These are phyloP conservation scores for Pterocarpus santalinus DNA, from an alignment of 306 rosid genomes.

Conservation along the genomic window DNA sequence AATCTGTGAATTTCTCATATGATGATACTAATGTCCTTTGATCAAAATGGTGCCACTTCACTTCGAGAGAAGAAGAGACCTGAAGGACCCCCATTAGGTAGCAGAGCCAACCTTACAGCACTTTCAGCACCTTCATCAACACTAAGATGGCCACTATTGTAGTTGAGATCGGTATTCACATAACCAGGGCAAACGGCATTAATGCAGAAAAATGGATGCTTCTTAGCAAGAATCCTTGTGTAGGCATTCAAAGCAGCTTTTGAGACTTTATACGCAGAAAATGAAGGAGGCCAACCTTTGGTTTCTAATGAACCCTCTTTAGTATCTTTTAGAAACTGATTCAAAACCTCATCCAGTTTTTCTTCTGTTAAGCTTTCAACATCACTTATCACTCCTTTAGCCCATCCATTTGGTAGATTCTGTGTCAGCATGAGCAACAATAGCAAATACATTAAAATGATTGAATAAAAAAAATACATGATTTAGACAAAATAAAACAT, in stretches of 20 bases:
- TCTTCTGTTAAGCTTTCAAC: constrained; percentile 47
- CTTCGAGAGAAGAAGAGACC: constrained; percentile 50
- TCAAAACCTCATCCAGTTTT: constrained; percentile 43
- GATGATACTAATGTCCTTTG: no score
- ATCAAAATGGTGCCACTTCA: no score
- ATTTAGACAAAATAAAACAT: no score
- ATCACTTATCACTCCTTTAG: constrained; percentile 39
- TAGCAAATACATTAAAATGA: no score
- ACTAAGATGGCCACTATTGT: constrained; percentile 45
- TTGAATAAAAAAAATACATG: no score
- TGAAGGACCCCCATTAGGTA: constrained; percentile 39
- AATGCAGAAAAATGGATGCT: constrained; percentile 41
- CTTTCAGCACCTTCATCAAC: constrained; percentile 56
- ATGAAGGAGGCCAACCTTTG: constrained; percentile 53
- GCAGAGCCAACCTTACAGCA: constrained; percentile 49
- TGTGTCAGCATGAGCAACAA: no score
- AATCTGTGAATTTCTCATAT: no score
- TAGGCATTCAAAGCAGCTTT: constrained; percentile 60
- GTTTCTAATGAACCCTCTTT: constrained; percentile 50
- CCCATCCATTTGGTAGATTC: constrained; percentile 52
- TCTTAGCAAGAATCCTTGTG: constrained; percentile 55
- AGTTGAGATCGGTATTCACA: constrained; percentile 56
- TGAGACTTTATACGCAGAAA: constrained; percentile 52
- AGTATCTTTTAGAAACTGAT: constrained; percentile 49
- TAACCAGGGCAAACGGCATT: constrained; percentile 59